Conservation (phyloP, 306 rosid genomes). For the Benincasa hispida region DNA sequence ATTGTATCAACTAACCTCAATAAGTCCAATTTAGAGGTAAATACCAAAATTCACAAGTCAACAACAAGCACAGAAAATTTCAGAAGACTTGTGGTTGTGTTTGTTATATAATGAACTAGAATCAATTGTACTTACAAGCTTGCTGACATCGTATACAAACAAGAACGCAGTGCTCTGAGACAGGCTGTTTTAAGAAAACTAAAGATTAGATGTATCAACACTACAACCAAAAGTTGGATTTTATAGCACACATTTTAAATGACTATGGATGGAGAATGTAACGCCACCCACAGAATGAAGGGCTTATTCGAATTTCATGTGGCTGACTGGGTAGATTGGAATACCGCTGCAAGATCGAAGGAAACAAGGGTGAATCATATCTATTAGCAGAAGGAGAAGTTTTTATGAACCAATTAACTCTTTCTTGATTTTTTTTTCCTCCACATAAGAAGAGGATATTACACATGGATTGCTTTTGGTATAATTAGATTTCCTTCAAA, state of each 20-base stretch:
- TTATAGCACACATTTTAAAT: neutral
- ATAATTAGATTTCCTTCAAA: neutral
- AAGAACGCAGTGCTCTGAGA: neutral
- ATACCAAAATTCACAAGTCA: neutral
- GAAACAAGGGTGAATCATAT: neutral
- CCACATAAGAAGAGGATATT: neutral
- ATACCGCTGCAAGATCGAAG: neutral
- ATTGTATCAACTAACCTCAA: neutral
- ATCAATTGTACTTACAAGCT: neutral
- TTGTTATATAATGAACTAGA: neutral
- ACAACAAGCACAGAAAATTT: neutral
- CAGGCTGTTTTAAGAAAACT: neutral
- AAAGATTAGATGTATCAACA: neutral
- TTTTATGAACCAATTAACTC: neutral
- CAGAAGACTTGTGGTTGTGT: neutral
- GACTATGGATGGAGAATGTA: neutral
- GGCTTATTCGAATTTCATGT: neutral
- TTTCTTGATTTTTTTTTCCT: neutral
- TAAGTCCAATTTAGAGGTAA: neutral
- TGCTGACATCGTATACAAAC: neutral
- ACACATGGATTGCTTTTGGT: neutral
- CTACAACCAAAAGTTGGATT: neutral
- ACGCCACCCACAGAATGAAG: constrained; percentile 1
- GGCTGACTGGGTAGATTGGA: neutral
- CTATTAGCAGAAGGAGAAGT: neutral